phyloP scores from a whole-genome alignment of 352 stramenopile species.

The Phytophthora colocasiae region DNA sequence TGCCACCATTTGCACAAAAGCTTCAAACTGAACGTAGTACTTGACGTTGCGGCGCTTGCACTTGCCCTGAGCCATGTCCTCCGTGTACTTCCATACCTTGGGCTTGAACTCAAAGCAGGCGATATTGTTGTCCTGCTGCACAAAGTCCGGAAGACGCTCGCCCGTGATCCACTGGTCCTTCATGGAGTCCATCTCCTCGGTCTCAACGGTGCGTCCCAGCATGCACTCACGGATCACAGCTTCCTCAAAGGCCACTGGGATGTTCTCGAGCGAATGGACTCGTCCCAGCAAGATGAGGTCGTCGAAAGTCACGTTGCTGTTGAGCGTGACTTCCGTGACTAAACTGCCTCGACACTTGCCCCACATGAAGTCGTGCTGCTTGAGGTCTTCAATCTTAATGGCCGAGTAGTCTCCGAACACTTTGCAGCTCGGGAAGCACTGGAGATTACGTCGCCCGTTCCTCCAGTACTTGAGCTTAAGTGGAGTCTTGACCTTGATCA shows the following conservation, averaged over 20 bases:
- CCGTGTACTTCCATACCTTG: constrained; percentile 91
- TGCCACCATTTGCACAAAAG: constrained; percentile 78
- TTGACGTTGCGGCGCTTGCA: constrained; percentile 90
- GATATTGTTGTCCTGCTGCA: constrained; percentile 75
- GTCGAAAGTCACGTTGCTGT: constrained; percentile 83
- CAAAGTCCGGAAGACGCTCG: constrained; percentile 85
- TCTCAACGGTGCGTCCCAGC: constrained; percentile 78
- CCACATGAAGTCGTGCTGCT: constrained; percentile 93
- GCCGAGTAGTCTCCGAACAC: constrained; percentile 92
- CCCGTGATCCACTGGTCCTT: constrained; percentile 89
- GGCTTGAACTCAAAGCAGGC: constrained; percentile 90
- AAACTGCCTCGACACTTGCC: constrained; percentile 88
- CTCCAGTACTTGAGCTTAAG: constrained; percentile 92
- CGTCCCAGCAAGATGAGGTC: constrained; percentile 82
- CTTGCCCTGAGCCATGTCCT: constrained; percentile 90
- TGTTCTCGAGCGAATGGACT: constrained; percentile 87
- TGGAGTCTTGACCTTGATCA: constrained; percentile 90
- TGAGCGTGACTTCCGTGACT: constrained; percentile 84
- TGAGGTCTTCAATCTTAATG: constrained; percentile 90
- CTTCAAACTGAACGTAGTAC: constrained; percentile 91
- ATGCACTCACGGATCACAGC: constrained; percentile 87
- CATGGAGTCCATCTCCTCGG: constrained; percentile 82
- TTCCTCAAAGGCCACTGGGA: constrained; percentile 85
- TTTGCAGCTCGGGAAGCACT: constrained; percentile 91
- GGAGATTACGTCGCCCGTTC: constrained; percentile 90